These are phyloP conservation scores for Kregervanrija pseudodelftensis DNA, from an alignment of 805 yeast species.

Conservation along the genomic window DNA sequence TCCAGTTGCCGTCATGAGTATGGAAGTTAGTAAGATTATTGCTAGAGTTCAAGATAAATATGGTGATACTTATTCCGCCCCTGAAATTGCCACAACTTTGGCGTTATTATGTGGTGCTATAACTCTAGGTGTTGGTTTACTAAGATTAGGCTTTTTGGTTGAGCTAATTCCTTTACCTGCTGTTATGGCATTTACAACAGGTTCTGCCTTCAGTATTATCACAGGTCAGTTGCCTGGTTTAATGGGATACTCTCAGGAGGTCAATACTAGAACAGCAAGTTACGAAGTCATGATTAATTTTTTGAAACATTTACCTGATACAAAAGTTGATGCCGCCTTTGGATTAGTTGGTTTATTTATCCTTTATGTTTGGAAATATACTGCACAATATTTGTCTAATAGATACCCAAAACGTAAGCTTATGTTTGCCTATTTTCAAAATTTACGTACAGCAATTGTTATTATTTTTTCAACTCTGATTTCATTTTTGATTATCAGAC, in stretches of 20 bases:
- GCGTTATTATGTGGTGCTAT: constrained; percentile 80
- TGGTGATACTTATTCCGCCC: constrained; percentile 40
- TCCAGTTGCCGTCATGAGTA: constrained; percentile 96
- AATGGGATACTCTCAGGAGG: constrained; percentile 61
- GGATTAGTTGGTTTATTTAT: constrained; percentile 70
- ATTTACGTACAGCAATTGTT: constrained; percentile 72
- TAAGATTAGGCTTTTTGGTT: constrained; percentile 78
- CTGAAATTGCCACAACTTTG: constrained; percentile 73
- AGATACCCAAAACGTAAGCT: constrained; percentile 52
- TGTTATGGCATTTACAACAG: constrained; percentile 90
- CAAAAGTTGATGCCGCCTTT: constrained; percentile 79
- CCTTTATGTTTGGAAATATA: constrained; percentile 64
- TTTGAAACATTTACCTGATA: constrained; percentile 58
- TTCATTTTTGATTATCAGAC: constrained; percentile 63
- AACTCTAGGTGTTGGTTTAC: constrained; percentile 72
- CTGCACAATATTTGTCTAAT: constrained; percentile 51
- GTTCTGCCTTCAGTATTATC: constrained; percentile 79
- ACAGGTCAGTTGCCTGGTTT: constrained; percentile 80
- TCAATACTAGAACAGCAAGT: constrained; percentile 68
- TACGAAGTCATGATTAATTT: constrained; percentile 64
- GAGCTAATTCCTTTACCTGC: constrained; percentile 89
- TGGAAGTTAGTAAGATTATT: constrained; percentile 73
- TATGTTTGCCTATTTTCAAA: constrained; percentile 59
- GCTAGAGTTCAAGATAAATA: constrained; percentile 46
- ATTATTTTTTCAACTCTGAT: constrained; percentile 76